Evolutionary conservation across 495 filamentous ascomycete species (phyloP).

Genomic region (Delitschia confertaspora): DNA sequence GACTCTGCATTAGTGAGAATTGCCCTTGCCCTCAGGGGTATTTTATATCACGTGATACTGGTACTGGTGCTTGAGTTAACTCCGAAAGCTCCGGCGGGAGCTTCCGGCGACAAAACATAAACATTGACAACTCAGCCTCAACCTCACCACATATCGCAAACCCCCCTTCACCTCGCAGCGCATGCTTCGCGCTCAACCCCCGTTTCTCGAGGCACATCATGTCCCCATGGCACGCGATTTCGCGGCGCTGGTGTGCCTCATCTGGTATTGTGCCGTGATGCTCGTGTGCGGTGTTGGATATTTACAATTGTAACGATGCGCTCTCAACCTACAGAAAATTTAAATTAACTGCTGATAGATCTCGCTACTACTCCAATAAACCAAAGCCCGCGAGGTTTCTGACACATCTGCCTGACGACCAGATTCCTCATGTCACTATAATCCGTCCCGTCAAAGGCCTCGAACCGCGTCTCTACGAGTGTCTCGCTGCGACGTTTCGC

Average conservation of each 20-base stretch:
- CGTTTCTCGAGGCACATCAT: constrained; percentile 2
- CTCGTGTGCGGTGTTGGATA: constrained; percentile 51
- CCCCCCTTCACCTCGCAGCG: constrained; percentile 9
- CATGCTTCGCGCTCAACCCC: constrained; percentile 12
- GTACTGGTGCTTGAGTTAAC: no score
- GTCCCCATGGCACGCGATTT: constrained; percentile 12
- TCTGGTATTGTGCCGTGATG: constrained; percentile 51
- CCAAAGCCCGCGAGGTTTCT: constrained; percentile 16
- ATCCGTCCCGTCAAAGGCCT: constrained; percentile 91
- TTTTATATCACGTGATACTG: no score
- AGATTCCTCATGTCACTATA: constrained; percentile 70
- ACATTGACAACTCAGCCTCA: neutral
- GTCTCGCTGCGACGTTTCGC: constrained; percentile 80
- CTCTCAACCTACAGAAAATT: constrained; percentile 12
- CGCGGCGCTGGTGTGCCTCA: constrained; percentile 35
- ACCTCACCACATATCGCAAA: constrained; percentile 1
- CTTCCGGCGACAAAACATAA: neutral
- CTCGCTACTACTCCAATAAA: constrained; percentile 17
- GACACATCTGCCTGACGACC: constrained; percentile 8
- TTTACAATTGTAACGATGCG: constrained; percentile 46
- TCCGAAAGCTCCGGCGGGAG: no score
- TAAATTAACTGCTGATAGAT: constrained; percentile 17
- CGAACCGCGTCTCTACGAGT: constrained; percentile 83
- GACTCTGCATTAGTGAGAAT: no score
- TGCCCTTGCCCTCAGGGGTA: no score